phyloP scores from a whole-genome alignment of 164 flowering plant genomes.

The Litsea cubeba region DNA sequence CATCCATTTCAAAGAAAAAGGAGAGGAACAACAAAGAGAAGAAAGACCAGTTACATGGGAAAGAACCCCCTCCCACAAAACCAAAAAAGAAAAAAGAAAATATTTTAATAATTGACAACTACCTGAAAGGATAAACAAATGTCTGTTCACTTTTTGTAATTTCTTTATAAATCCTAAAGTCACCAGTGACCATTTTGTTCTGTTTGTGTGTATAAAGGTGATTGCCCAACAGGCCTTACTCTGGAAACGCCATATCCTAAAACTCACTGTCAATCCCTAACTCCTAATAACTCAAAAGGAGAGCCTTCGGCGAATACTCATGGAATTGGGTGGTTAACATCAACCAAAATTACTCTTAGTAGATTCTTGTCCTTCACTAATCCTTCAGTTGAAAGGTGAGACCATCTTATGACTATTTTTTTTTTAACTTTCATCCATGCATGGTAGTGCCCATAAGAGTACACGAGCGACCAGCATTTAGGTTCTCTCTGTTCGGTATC shows the following conservation, averaged over 20 bases:
- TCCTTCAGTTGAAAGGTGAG: background rate
- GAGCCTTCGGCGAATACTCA: background rate
- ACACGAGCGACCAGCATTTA: no score
- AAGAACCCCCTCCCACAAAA: background rate
- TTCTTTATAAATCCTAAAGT: background rate
- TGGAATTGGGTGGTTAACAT: background rate
- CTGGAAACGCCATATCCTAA: background rate
- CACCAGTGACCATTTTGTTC: background rate
- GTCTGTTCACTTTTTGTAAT: background rate
- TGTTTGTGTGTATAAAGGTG: background rate
- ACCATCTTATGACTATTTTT: no score
- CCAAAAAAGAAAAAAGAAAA: no score
- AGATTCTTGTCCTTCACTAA: background rate
- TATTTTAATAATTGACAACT: background rate
- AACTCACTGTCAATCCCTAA: no score
- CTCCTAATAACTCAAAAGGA: background rate
- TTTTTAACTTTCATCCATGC: no score
- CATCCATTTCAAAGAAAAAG: background rate
- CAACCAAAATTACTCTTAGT: background rate
- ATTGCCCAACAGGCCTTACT: background rate
- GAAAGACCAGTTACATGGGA: background rate
- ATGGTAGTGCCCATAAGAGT: no score
- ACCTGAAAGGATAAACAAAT: background rate
- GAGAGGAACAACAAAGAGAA: background rate
- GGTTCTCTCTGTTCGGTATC: no score